phyloP scores from a whole-genome alignment of 2,329 filamentous ascomycete genomes.

The Paramyrothecium sp. region DNA sequence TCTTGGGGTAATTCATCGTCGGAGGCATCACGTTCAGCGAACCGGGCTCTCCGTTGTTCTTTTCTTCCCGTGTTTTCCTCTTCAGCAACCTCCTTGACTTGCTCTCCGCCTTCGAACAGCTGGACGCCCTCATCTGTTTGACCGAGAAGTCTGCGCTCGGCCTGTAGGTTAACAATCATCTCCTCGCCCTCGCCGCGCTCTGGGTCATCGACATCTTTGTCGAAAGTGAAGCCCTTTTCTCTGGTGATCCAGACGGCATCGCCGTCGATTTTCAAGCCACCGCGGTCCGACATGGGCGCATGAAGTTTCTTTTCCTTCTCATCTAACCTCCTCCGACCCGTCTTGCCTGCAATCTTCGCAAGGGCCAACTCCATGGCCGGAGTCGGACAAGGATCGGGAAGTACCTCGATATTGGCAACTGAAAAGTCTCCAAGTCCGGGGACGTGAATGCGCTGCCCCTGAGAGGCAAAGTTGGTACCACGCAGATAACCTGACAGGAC shows the following conservation, averaged over 20 bases:
- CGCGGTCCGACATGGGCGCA: slow-evolving; percentile 97
- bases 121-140: slow-evolving; percentile 80
- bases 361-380: slow-evolving; percentile 85
- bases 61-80: slow-evolving; percentile 60
- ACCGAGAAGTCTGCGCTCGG: slow-evolving; percentile 77
- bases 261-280: slow-evolving; percentile 92
- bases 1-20: slow-evolving; percentile 45
- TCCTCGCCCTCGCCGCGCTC: slow-evolving; percentile 94
- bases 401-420: slow-evolving; percentile 76
- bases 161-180: slow-evolving; percentile 86
- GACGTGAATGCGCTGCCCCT: slow-evolving; percentile 85
- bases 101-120: slow-evolving; percentile 76
- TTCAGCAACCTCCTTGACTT: slow-evolving; percentile 57
- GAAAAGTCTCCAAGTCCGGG: slow-evolving; percentile 89
- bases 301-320: slow-evolving; percentile 97
- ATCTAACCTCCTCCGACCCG: slow-evolving; percentile 74
- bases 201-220: slow-evolving; percentile 61
- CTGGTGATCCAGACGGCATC: slow-evolving; percentile 89
- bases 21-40: slow-evolving; percentile 57
- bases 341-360: slow-evolving; percentile 81
- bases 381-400: slow-evolving; percentile 94
- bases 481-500: slow-evolving; percentile 91
- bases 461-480: slow-evolving; percentile 87
- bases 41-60: slow-evolving; percentile 53
- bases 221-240: slow-evolving; percentile 73